Conservation (phyloP, 2,329 filamentous ascomycete species). For the Exutisphaerella laricina region DNA sequence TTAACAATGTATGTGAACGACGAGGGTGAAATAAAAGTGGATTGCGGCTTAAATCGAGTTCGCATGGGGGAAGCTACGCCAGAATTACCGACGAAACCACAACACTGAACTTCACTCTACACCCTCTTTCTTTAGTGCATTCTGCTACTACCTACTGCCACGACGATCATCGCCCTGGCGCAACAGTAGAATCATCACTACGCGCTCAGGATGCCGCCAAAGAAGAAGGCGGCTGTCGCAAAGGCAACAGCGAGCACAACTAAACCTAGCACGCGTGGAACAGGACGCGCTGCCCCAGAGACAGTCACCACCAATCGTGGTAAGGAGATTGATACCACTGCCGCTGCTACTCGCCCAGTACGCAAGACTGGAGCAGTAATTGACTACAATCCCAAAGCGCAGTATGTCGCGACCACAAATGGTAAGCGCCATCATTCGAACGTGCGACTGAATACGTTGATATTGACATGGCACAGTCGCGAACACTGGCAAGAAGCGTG, state of each 20-base stretch:
- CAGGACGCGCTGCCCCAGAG: slow-evolving; percentile 8
- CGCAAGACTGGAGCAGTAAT: slow-evolving; percentile 11
- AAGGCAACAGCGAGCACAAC: slow-evolving; percentile 4
- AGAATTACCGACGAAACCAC: no score
- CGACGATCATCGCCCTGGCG: no score
- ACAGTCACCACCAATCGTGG: slow-evolving; percentile 23
- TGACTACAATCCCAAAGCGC: slow-evolving; percentile 7
- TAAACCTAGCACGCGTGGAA: slow-evolving; percentile 1
- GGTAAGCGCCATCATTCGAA: neutral
- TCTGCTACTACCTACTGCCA: no score
- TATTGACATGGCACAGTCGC: no score
- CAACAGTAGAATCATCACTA: no score
- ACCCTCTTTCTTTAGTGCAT: no score
- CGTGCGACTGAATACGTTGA: neutral
- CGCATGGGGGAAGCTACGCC: no score
- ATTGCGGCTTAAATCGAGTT: no score
- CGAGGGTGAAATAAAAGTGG: no score
- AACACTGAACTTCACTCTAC: no score
- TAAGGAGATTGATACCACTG: slow-evolving; percentile 27
- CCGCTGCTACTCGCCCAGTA: slow-evolving; percentile 24
- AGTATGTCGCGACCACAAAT: neutral
- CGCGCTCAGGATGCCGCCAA: slow-evolving; percentile 19
- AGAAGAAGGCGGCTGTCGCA: slow-evolving; percentile 15
- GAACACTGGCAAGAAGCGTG: no score
- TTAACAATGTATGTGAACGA: no score